Percentiles rank a stretch among this genome's conserved stretches.
Conservation (phyloP, 2,329 filamentous ascomycete species). For the Trichoderma oligosporum region DNA sequence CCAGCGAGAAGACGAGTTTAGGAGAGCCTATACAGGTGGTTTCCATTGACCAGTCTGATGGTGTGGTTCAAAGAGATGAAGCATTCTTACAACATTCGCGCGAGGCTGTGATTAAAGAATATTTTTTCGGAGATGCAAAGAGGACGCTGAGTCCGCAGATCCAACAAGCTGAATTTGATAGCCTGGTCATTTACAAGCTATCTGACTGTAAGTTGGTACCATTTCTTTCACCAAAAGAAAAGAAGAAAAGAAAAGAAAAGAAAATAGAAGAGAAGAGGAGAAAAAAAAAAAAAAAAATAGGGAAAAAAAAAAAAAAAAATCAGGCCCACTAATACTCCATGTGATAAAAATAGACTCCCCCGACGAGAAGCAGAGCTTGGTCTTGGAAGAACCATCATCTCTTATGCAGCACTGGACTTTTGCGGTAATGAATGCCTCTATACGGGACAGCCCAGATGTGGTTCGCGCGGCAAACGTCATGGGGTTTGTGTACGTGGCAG, state of each 20-base stretch:
- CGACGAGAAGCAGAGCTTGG: constrained; percentile 45
- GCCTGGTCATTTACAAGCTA: constrained; percentile 69
- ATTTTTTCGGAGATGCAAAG: constrained; percentile 84
- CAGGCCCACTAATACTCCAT: background rate
- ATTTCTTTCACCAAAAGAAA: background rate
- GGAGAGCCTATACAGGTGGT: constrained; percentile 72
- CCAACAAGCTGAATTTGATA: constrained; percentile 74
- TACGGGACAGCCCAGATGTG: constrained; percentile 64
- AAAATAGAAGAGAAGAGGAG: no score
- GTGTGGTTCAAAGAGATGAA: constrained; percentile 73
- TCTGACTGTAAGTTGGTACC: constrained; percentile 49
- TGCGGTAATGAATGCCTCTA: constrained; percentile 75
- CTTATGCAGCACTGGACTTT: constrained; percentile 77
- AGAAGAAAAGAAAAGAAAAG: no score
- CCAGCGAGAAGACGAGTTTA: constrained; percentile 48
- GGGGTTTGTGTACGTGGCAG: constrained; percentile 89
- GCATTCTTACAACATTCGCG: constrained; percentile 68
- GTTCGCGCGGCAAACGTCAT: constrained; percentile 80
- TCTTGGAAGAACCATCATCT: constrained; percentile 61
- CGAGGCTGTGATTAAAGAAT: constrained; percentile 78
- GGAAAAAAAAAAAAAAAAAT: no score
- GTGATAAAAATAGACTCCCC: constrained; percentile 16
- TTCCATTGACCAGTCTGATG: constrained; percentile 78
- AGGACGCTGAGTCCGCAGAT: constrained; percentile 82
- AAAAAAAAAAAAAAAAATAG: no score